phyloP scores from a whole-genome alignment of 2,329 filamentous ascomycete genomes.

The Orbilia oligospora region DNA sequence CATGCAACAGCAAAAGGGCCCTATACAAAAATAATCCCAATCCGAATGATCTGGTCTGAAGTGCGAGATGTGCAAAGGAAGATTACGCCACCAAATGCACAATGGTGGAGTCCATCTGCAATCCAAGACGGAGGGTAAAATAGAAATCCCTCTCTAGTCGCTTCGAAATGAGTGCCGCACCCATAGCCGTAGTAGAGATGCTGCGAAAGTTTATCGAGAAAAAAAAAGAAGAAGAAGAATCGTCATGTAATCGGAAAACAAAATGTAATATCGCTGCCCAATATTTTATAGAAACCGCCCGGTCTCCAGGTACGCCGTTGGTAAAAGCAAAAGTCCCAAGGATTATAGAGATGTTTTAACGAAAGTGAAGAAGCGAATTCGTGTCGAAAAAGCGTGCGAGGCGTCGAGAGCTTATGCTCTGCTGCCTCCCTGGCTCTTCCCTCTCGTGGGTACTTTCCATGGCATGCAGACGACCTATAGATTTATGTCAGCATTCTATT shows the following conservation, averaged over 20 bases:
- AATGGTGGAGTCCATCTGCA: constrained; percentile 9
- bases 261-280: constrained; percentile 50
- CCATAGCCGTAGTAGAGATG: constrained; percentile 26
- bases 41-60: constrained; percentile 31
- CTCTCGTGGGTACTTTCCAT: constrained; percentile 64
- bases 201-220: constrained; percentile 31
- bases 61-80: not conserved
- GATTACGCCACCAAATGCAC: constrained; percentile 20
- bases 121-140: constrained; percentile 37
- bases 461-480: constrained; percentile 64
- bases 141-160: constrained; percentile 16
- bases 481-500: constrained; percentile 16
- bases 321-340: constrained; percentile 54
- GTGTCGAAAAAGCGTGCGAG: not conserved
- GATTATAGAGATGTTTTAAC: constrained; percentile 22
- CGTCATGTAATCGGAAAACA: constrained; percentile 42
- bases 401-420: constrained; percentile 44
- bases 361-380: constrained; percentile 39
- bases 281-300: constrained; percentile 51
- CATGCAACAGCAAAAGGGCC: constrained; percentile 30
- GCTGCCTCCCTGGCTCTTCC: constrained; percentile 48
- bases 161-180: constrained; percentile 45
- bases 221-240: constrained; percentile 25
- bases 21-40: constrained; percentile 47
- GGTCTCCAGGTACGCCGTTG: constrained; percentile 59